Percentiles rank a stretch among this genome's conserved stretches.
phyloP scores from a whole-genome alignment of 495 filamentous ascomycete species.

The Delitschia confertaspora region DNA sequence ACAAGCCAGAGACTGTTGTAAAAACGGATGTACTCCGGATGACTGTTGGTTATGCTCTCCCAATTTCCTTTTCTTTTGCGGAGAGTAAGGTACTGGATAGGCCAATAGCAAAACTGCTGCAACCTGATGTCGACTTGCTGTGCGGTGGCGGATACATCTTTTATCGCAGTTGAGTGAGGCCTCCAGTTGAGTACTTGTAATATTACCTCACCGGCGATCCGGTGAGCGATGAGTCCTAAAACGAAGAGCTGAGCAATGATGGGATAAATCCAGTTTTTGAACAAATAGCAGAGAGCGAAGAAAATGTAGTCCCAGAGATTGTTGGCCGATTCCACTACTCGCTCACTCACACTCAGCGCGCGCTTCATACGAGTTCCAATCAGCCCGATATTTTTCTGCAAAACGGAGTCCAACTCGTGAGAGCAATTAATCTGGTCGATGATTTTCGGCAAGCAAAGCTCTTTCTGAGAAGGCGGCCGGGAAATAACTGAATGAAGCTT shows the following conservation, averaged over 20 bases:
- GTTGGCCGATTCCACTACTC: constrained; percentile 87
- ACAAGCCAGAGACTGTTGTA: constrained; percentile 99
- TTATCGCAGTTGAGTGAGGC: constrained; percentile 71
- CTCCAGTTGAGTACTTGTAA: constrained; percentile 83
- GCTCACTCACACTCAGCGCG: constrained; percentile 83
- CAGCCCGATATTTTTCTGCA: constrained; percentile 78
- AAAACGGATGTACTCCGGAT: constrained; percentile 98
- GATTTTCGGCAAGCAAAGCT: constrained; percentile 68
- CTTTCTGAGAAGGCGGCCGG: constrained; percentile 70
- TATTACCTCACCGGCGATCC: constrained; percentile 70
- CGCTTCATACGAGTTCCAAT: constrained; percentile 73
- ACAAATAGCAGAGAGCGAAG: constrained; percentile 58
- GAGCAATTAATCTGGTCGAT: constrained; percentile 96
- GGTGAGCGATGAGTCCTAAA: constrained; percentile 67
- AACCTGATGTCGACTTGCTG: constrained; percentile 96
- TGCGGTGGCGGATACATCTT: constrained; percentile 94
- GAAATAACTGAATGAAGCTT: constrained; percentile 75
- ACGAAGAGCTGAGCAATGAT: constrained; percentile 66
- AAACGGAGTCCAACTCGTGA: constrained; percentile 71
- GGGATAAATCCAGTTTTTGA: constrained; percentile 70
- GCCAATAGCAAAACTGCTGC: constrained; percentile 99
- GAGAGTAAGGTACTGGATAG: constrained; percentile 87
- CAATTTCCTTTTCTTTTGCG: constrained; percentile 83
- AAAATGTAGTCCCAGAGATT: constrained; percentile 69
- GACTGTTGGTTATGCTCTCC: constrained; percentile 89